phyloP scores from a whole-genome alignment of 768 basidiomycete genomes.

The Hygrocybe punicea region DNA sequence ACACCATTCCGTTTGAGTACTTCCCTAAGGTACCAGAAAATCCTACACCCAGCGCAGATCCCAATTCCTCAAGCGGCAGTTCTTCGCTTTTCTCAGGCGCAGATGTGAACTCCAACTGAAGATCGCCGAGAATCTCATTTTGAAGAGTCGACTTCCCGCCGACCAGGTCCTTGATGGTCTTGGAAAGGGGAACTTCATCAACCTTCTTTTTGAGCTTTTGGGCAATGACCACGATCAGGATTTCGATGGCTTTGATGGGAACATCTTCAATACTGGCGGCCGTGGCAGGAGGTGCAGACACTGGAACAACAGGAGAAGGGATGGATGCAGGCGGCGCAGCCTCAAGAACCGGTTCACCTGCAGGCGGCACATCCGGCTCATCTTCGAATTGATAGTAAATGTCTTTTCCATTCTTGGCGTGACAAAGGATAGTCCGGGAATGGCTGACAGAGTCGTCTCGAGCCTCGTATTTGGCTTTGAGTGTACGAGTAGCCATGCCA shows the following conservation, averaged over 20 bases:
- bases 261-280: constrained; percentile 81
- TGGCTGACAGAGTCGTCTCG: constrained; percentile 81
- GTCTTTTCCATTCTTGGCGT: constrained; percentile 93
- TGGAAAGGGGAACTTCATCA: constrained; percentile 82
- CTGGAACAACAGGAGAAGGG: constrained; percentile 38
- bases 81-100: constrained; percentile 99
- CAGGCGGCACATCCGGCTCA: constrained; percentile 49
- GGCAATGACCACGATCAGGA: constrained; percentile 83
- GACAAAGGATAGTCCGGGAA: constrained; percentile 80
- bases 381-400: constrained; percentile 99
- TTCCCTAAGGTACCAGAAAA: constrained; percentile 89
- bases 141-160: constrained; percentile 98
- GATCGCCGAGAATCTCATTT: constrained; percentile 96
- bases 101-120: constrained; percentile 90
- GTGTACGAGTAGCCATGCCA: constrained; percentile 87
- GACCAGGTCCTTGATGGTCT: constrained; percentile 97
- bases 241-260: constrained; percentile 87
- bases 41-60: constrained; percentile 74
- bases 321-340: constrained; percentile 35
- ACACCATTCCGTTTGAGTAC: constrained; percentile 85
- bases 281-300: constrained; percentile 49
- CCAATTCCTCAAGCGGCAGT: constrained; percentile 92
- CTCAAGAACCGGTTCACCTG: constrained; percentile 35
- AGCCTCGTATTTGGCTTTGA: constrained; percentile 91
- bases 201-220: constrained; percentile 98